phyloP scores from a whole-genome alignment of 1,284 basidiomycete genomes.

The Heterobasidion parviporum region DNA sequence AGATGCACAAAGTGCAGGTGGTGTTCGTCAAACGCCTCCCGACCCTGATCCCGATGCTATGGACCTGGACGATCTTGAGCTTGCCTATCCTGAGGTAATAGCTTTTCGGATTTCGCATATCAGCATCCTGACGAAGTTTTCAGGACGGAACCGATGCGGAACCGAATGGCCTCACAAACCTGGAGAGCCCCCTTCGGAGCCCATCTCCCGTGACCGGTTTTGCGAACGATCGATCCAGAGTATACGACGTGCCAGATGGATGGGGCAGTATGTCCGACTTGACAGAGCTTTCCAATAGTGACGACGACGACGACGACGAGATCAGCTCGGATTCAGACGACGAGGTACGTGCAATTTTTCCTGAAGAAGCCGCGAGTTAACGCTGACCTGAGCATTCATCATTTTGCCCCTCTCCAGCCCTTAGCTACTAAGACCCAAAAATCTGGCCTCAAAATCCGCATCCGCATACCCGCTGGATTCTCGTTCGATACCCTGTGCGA shows the following conservation, averaged over 20 bases:
- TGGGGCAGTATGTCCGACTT: conserved; percentile 18
- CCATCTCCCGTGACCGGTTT: background rate
- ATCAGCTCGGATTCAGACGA: conserved; percentile 3
- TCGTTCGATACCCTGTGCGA: background rate
- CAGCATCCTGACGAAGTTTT: background rate
- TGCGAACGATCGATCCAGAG: background rate
- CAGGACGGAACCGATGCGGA: no score
- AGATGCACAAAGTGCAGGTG: no score
- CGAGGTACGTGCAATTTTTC: background rate
- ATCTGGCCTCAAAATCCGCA: conserved; percentile 4
- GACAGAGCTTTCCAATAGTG: conserved; percentile 13
- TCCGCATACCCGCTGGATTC: background rate
- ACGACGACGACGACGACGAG: conserved; percentile 12
- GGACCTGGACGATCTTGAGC: conserved; percentile 1
- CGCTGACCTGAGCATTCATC: no score
- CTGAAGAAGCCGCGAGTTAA: no score
- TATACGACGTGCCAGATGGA: background rate
- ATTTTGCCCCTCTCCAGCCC: no score
- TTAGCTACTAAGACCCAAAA: background rate
- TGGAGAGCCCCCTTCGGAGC: background rate
- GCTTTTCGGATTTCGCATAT: background rate
- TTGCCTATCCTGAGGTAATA: conserved; percentile 2
- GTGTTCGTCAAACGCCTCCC: no score
- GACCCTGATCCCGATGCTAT: background rate
- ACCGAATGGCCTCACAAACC: background rate